Evolutionary conservation across 2,329 filamentous ascomycete genomes (phyloP).

Genomic region (Paraconiothyrium brasiliense): DNA sequence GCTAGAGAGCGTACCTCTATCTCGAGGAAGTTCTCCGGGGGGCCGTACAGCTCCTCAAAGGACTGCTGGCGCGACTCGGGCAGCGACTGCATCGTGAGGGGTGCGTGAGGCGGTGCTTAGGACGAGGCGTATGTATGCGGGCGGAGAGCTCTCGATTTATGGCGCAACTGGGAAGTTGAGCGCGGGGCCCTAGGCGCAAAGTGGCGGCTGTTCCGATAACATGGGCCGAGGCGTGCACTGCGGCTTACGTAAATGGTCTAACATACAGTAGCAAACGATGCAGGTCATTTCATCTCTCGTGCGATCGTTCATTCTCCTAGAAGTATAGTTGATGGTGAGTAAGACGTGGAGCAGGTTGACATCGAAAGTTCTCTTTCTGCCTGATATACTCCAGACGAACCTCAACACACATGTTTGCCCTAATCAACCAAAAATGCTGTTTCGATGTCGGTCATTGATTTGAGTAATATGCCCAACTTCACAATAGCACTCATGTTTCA

Average conservation of each 20-base stretch:
- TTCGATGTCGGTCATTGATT: no score
- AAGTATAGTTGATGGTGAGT: no score
- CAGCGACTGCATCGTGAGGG: slow-evolving; percentile 65
- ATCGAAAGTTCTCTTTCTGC: no score
- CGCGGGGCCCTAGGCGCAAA: slow-evolving; percentile 7
- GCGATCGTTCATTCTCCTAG: no score
- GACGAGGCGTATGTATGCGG: neutral
- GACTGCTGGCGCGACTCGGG: slow-evolving; percentile 83
- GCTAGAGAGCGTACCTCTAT: slow-evolving; percentile 74
- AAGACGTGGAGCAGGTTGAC: no score
- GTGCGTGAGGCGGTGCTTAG: slow-evolving; percentile 6
- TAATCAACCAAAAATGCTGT: no score
- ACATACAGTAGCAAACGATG: neutral
- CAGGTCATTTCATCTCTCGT: neutral
- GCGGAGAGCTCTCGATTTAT: slow-evolving; percentile 6
- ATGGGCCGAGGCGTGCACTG: slow-evolving; percentile 7
- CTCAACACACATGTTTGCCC: no score
- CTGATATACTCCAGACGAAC: no score
- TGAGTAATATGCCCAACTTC: no score
- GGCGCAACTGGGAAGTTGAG: neutral
- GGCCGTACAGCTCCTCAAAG: slow-evolving; percentile 98
- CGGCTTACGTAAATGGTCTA: slow-evolving; percentile 6
- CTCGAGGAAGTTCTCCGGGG: slow-evolving; percentile 98
- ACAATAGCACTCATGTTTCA: neutral
- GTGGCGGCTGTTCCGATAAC: slow-evolving; percentile 2